phyloP scores from a whole-genome alignment of 176 grass and related monocot genomes.

The Raddia distichophylla region DNA sequence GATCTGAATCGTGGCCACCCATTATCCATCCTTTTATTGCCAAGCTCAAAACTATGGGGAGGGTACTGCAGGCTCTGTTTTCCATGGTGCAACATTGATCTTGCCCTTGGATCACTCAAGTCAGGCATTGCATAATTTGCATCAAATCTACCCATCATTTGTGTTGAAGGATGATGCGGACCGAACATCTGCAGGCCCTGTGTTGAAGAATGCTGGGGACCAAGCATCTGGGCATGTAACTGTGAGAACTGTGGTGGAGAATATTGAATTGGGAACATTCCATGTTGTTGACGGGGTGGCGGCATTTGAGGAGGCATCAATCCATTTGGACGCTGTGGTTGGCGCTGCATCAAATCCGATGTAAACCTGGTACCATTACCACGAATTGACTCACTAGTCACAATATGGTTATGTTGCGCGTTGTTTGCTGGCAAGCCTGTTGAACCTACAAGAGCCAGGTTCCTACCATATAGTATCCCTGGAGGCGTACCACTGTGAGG shows the following conservation, averaged over 20 bases:
- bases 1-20: slow-evolving; percentile 59
- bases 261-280: slow-evolving; percentile 49
- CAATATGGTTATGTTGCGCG: slow-evolving; percentile 42
- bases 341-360: slow-evolving; percentile 42
- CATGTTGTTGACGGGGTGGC: slow-evolving; percentile 46
- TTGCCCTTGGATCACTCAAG: slow-evolving; percentile 62
- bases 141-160: slow-evolving; percentile 60
- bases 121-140: slow-evolving; percentile 48
- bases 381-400: slow-evolving; percentile 39
- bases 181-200: slow-evolving; percentile 47
- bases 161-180: slow-evolving; percentile 56
- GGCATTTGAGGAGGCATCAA: slow-evolving; percentile 43
- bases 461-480: slow-evolving; percentile 51
- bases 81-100: slow-evolving; percentile 44
- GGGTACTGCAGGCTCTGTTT: slow-evolving; percentile 43
- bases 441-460: slow-evolving; percentile 30
- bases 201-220: slow-evolving; percentile 45
- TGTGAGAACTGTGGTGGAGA: slow-evolving; percentile 48
- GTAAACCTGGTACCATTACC: slow-evolving; percentile 37
- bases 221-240: slow-evolving; percentile 45
- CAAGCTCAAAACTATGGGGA: slow-evolving; percentile 50
- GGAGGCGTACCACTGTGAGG: slow-evolving; percentile 39
- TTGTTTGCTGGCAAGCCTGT: slow-evolving; percentile 25
- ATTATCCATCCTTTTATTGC: slow-evolving; percentile 56
- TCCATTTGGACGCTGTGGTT: slow-evolving; percentile 49